phyloP scores from a whole-genome alignment of 495 filamentous ascomycete genomes.

The Aspergillus leporis region DNA sequence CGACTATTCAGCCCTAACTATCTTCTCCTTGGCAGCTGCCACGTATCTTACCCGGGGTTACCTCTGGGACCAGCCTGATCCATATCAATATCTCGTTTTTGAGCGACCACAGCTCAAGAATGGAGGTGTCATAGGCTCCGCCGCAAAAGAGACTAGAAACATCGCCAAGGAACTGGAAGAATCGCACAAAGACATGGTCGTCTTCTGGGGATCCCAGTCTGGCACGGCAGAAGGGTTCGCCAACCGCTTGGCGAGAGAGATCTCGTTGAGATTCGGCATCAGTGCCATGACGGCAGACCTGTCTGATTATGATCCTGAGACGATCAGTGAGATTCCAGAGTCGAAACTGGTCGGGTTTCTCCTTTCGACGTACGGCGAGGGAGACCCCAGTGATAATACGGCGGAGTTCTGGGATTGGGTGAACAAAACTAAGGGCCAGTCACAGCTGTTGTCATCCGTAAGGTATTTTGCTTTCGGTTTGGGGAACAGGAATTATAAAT shows the following conservation, averaged over 20 bases:
- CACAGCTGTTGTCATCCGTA: conserved; percentile 33
- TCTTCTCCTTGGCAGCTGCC: conserved; percentile 28
- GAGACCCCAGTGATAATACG: conserved; percentile 55
- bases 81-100: conserved; percentile 29
- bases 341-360: conserved; percentile 51
- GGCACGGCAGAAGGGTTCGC: conserved; percentile 55
- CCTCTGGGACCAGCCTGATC: conserved; percentile 39
- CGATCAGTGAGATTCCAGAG: conserved; percentile 37
- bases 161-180: conserved; percentile 38
- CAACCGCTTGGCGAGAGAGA: conserved; percentile 46
- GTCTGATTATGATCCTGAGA: conserved; percentile 49
- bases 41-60: conserved; percentile 33
- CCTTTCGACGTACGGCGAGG: conserved; percentile 56
- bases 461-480: conserved; percentile 48
- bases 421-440: conserved; percentile 24
- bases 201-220: conserved; percentile 59
- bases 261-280: conserved; percentile 43
- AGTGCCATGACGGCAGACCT: conserved; percentile 47
- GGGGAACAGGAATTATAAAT: conserved; percentile 54
- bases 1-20: conserved; percentile 33
- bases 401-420: conserved; percentile 48
- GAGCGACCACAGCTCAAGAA: conserved; percentile 39
- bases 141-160: conserved; percentile 34
- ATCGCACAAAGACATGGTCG: conserved; percentile 40
- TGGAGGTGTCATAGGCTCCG: conserved; percentile 16